Evolutionary conservation across 208 protist species (phyloP), one percentile per base, ranked within the genome.

Genomic region (Herpetomonas samuelpessoai): DNA sequence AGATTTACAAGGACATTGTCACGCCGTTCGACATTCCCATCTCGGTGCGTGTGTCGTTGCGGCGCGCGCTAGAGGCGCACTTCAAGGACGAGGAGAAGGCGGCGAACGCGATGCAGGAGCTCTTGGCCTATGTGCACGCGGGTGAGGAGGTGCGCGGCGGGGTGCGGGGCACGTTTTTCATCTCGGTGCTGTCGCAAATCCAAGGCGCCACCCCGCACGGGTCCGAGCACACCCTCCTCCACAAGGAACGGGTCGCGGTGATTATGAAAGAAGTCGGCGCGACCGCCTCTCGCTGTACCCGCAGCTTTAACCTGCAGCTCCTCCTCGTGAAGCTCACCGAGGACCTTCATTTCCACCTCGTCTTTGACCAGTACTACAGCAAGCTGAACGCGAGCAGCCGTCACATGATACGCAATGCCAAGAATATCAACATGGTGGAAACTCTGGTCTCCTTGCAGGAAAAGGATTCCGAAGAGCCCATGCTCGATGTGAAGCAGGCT

Each of bases 381-480:
- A 79, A 76, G 31, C 51, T 96, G 10, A 80, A 41, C 39, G 67
- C 57, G 3, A 48, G 30, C 18, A 84, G 93, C 39, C 78, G 86
- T 46, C 78, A 70, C 44, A 96, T 84, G 2, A 86, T 96, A 25
- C 90, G 90, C 14, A 83, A 68, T 12, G 78, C 74, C 35, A 57
- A 52, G 29, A 67, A 53, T 25, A 70, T 93, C n/a, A 80, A 88
- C 48, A 84, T 96, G 73, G 48, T 82, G 3, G 78, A 88, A 60
- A 96, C 90, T n/a, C 69, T 93, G n/a, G 73, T 82, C 16, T 92
- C 93, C 75, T 94, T 96, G 62, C n/a, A n/a, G n/a, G 91, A 96
- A 62, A 76, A 83, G 39, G 79, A 93, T 71, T 75, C 74, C 48
- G 54, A 51, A 29, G 62, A 93, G 10, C 70, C 74, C 0, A 85